phyloP scores from a whole-genome alignment of 164 flowering plant genomes.

The Nymphaea thermarum region DNA sequence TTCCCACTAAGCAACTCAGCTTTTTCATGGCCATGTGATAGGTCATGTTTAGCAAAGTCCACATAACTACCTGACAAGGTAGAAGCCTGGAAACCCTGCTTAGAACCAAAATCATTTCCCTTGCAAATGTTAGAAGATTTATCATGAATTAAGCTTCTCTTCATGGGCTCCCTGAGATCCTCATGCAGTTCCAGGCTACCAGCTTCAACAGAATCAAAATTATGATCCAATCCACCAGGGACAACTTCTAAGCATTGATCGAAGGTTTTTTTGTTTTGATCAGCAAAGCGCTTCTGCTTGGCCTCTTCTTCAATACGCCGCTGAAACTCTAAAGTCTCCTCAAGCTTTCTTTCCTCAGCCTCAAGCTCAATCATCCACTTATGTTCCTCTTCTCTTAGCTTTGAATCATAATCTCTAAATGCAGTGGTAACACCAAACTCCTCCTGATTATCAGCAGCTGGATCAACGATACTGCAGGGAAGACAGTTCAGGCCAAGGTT shows the following conservation, averaged over 20 bases:
- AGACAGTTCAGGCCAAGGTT: constrained; percentile 10
- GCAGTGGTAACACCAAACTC: constrained; percentile 22
- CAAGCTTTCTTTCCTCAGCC: constrained; percentile 90
- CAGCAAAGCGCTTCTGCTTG: constrained; percentile 80
- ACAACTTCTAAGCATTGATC: constrained; percentile 15
- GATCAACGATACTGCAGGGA: constrained; percentile 33
- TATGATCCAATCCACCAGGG: constrained; percentile 1
- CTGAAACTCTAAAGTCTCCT: constrained; percentile 90
- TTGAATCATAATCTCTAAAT: constrained; percentile 25
- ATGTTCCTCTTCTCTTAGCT: constrained; percentile 53
- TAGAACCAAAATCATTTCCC: constrained; percentile 2
- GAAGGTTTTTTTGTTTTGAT: constrained; percentile 48
- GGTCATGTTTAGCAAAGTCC: neutral
- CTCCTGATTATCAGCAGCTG: constrained; percentile 31
- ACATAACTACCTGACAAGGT: neutral
- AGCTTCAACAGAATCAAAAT: neutral
- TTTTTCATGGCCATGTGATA: neutral
- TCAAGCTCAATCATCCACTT: constrained; percentile 74
- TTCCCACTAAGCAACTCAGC: constrained; percentile 1
- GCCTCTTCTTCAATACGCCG: constrained; percentile 87
- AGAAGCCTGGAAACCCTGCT: constrained; percentile 4
- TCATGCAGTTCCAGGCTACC: constrained; percentile 5
- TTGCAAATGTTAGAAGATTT: constrained; percentile 5
- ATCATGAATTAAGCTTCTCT: constrained; percentile 13
- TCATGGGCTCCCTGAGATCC: constrained; percentile 9